phyloP scores from a whole-genome alignment of 2,329 filamentous ascomycete genomes.

The Neopestalotiopsis sp. region DNA sequence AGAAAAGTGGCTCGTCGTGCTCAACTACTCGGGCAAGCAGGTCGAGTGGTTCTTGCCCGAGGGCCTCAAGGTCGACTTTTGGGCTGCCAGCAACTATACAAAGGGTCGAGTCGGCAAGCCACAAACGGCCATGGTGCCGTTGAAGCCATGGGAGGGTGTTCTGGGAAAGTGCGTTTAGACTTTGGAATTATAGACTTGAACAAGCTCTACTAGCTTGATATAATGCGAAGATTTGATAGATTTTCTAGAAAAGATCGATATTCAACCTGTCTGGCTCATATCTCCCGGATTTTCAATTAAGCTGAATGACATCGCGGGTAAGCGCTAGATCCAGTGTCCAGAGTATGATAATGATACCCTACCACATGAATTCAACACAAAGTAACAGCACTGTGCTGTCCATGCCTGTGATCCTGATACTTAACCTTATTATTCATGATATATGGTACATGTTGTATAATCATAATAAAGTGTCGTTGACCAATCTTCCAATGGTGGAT shows the following conservation, averaged over 20 bases:
- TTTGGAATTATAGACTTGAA: background rate
- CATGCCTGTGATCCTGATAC: no score
- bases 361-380: no score
- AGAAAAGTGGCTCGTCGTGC: slow-evolving; percentile 36
- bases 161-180: slow-evolving; percentile 26
- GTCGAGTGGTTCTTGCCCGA: slow-evolving; percentile 31
- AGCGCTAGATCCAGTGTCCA: no score
- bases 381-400: no score
- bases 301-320: no score
- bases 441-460: no score
- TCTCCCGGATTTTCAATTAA: no score
- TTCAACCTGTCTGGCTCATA: background rate
- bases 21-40: slow-evolving; percentile 35
- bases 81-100: slow-evolving; percentile 30
- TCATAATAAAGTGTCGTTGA: no score
- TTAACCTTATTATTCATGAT: no score
- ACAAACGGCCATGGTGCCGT: slow-evolving; percentile 21
- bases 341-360: no score
- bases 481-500: no score
- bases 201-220: background rate
- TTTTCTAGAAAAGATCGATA: background rate
- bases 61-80: slow-evolving; percentile 29
- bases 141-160: slow-evolving; percentile 36
- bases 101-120: slow-evolving; percentile 31
- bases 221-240: background rate